phyloP scores from a whole-genome alignment of 2,329 filamentous ascomycete genomes.

The Myriosclerotinia duriaeana region DNA sequence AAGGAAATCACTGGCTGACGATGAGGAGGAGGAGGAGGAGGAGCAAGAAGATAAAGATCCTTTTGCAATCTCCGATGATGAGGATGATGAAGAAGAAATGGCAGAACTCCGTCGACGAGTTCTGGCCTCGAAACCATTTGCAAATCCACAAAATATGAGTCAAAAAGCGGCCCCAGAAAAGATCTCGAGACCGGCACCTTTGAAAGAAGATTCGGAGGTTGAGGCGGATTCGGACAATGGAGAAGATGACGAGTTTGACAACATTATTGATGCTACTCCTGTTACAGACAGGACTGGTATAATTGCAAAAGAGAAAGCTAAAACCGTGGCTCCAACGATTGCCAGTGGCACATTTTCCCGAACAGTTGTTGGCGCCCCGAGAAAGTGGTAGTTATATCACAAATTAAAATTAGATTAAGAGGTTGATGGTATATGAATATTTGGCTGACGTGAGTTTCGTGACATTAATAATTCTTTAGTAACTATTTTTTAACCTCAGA shows the following conservation, averaged over 20 bases:
- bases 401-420: neutral
- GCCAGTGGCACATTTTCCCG: constrained; percentile 41
- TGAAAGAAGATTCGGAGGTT: constrained; percentile 62
- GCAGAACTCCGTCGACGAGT: constrained; percentile 86
- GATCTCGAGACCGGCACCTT: constrained; percentile 58
- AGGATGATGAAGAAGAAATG: constrained; percentile 82
- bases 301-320: constrained; percentile 45
- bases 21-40: constrained; percentile 45
- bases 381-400: constrained; percentile 38
- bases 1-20: constrained; percentile 43
- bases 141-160: constrained; percentile 53
- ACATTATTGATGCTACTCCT: constrained; percentile 87
- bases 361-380: constrained; percentile 42
- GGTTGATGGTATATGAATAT: neutral
- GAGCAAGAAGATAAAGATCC: constrained; percentile 69
- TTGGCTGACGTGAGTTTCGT: neutral
- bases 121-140: constrained; percentile 86
- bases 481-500: too few species aligned
- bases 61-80: constrained; percentile 60
- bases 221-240: constrained; percentile 71
- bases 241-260: constrained; percentile 78
- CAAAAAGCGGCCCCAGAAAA: constrained; percentile 59
- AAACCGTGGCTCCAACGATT: constrained; percentile 40
- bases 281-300: constrained; percentile 84
- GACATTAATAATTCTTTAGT: neutral